A percentile compares a stretch with the other conserved stretches of the same genome.
These are phyloP conservation scores for Lagenidium sp. DNA, from an alignment of 352 stramenopile species.

Conservation along the genomic window DNA sequence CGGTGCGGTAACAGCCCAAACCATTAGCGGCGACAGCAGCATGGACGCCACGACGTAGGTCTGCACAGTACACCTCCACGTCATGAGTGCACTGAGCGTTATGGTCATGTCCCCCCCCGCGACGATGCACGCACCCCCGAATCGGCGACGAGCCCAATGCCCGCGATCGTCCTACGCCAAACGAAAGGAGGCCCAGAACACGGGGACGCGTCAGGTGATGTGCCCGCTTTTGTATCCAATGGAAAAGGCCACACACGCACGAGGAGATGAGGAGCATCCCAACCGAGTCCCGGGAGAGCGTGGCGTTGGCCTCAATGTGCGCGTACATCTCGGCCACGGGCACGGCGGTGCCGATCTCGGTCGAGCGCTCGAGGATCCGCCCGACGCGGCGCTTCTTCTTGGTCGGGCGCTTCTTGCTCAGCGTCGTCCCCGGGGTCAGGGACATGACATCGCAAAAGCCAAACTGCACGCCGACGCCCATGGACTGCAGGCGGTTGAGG, in stretches of 20 bases:
- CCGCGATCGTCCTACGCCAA: conserved; percentile 50
- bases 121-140: conserved; percentile 37
- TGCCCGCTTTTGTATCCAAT: too few relatives aligned
- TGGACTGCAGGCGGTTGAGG: conserved; percentile 69
- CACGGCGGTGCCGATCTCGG: conserved; percentile 71
- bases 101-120: too few relatives aligned
- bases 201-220: too few relatives aligned
- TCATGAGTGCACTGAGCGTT: background rate
- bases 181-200: too few relatives aligned
- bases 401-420: conserved; percentile 38
- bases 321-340: conserved; percentile 85
- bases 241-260: conserved; percentile 22
- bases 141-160: conserved; percentile 71
- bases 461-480: conserved; percentile 79
- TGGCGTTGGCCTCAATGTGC: conserved; percentile 76
- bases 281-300: conserved; percentile 71
- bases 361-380: conserved; percentile 67
- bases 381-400: conserved; percentile 56
- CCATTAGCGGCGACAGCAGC: conserved; percentile 83
- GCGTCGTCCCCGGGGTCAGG: conserved; percentile 73
- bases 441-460: conserved; percentile 87
- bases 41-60: conserved; percentile 84
- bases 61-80: conserved; percentile 12
- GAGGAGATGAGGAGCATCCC: conserved; percentile 83
- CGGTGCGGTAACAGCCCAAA: conserved; percentile 18